These are phyloP conservation scores for Phoma sp. DNA, from an alignment of 2,329 filamentous ascomycete species.

Conservation along the genomic window DNA sequence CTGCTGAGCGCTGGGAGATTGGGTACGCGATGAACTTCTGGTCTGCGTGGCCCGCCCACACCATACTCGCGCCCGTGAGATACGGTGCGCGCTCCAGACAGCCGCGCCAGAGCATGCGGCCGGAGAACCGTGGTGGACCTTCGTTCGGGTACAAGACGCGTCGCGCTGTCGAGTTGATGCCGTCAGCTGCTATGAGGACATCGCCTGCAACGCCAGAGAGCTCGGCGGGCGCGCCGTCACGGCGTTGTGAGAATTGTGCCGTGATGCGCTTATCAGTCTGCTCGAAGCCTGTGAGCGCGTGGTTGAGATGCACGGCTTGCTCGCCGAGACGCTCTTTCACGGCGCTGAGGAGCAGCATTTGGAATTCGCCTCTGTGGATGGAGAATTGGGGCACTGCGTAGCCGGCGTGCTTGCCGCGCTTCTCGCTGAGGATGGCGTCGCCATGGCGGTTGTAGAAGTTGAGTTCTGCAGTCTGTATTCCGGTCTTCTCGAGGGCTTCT, in stretches of 20 bases:
- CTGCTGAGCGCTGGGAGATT: conserved; percentile 48
- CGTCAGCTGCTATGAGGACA: conserved; percentile 52
- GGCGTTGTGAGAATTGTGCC: conserved; percentile 45
- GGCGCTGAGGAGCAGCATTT: conserved; percentile 53
- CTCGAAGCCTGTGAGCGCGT: conserved; percentile 46
- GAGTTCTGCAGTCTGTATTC: conserved; percentile 52
- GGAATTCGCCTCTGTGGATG: conserved; percentile 56
- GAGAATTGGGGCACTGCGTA: conserved; percentile 55
- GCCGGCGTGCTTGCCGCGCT: conserved; percentile 50
- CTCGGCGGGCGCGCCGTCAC: conserved; percentile 34
- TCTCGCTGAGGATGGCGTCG: conserved; percentile 52
- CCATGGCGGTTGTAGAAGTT: conserved; percentile 56
- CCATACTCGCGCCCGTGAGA: conserved; percentile 53
- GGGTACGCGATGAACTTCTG: conserved; percentile 59
- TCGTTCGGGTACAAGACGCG: conserved; percentile 53
- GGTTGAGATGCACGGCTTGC: conserved; percentile 49
- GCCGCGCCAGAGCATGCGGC: conserved; percentile 56
- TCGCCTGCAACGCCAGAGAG: conserved; percentile 42
- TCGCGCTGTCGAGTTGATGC: conserved; percentile 54
- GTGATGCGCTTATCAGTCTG: conserved; percentile 49
- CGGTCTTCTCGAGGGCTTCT: conserved; percentile 49
- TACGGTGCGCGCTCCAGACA: conserved; percentile 51
- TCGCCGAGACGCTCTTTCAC: conserved; percentile 52
- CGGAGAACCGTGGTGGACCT: conserved; percentile 54
- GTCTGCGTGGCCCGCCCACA: conserved; percentile 56